Percentiles rank a stretch among this genome's conserved stretches.
phyloP scores from a whole-genome alignment of 345 rosid genomes.

The Hibiscus mutabilis region DNA sequence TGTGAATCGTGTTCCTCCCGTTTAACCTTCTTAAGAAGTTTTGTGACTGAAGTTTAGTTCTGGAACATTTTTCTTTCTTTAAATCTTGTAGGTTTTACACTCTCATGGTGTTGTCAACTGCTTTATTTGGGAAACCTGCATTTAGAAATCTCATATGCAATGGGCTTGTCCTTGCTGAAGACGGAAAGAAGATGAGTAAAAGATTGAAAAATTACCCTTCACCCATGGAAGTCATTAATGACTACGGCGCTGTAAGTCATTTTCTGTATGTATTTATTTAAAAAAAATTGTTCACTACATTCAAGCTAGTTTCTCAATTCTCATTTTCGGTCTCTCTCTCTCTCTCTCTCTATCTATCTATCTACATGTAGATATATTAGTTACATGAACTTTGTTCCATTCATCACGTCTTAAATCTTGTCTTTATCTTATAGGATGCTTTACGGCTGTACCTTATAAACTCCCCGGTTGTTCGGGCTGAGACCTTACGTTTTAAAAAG shows the following conservation, averaged over 20 bases:
- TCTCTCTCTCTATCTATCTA: no score
- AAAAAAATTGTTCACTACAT: slow-evolving; percentile 3
- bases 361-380: not conserved
- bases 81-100: slow-evolving; percentile 78
- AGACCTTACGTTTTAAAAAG: slow-evolving; percentile 84
- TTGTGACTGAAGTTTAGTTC: not conserved
- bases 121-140: slow-evolving; percentile 89
- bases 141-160: slow-evolving; percentile 92
- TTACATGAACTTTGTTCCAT: slow-evolving; percentile 1
- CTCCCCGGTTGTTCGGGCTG: slow-evolving; percentile 99
- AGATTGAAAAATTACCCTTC: slow-evolving; percentile 85
- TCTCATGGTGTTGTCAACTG: slow-evolving; percentile 98
- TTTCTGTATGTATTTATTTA: not conserved
- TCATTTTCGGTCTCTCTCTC: not conserved
- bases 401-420: not conserved
- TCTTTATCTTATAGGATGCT: slow-evolving; percentile 61
- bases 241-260: slow-evolving; percentile 88
- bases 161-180: slow-evolving; percentile 96
- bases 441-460: slow-evolving; percentile 85
- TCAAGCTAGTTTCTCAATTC: not conserved
- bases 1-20: not conserved
- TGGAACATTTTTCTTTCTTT: slow-evolving; percentile 3
- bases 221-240: slow-evolving; percentile 81
- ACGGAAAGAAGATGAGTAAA: slow-evolving; percentile 98
- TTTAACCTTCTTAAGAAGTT: not conserved